Conservation (phyloP, 2,329 filamentous ascomycete genomes). For the Neofusicoccum cordaticola region DNA sequence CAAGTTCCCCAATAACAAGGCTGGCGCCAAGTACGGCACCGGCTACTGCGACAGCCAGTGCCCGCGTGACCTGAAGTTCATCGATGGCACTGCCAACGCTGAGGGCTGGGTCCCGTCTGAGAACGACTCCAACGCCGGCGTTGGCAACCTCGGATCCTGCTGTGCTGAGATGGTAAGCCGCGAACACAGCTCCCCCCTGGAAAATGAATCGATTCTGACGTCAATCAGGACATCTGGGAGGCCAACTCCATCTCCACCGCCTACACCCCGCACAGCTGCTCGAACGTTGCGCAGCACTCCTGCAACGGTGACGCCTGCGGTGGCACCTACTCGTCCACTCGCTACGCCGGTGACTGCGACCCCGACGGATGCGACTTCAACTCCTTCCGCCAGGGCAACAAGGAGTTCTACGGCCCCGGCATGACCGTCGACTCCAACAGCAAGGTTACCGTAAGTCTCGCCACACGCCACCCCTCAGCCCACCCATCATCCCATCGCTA, state of each 20-base stretch:
- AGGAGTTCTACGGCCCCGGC: conserved; percentile 57
- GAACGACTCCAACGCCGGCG: conserved; percentile 54
- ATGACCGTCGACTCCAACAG: conserved; percentile 39
- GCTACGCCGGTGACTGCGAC: conserved; percentile 61
- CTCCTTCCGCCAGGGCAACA: conserved; percentile 61
- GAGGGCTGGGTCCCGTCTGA: conserved; percentile 51
- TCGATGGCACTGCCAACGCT: conserved; percentile 54
- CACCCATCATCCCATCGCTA: not conserved
- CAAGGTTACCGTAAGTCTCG: conserved; percentile 27
- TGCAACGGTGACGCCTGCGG: conserved; percentile 48
- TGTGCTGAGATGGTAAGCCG: conserved; percentile 58
- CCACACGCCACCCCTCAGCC: not conserved
- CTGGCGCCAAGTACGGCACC: conserved; percentile 53
- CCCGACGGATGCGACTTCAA: conserved; percentile 68
- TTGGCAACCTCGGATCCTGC: conserved; percentile 57
- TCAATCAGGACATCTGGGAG: conserved; percentile 36
- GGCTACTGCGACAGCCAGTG: conserved; percentile 48
- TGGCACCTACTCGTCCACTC: conserved; percentile 43
- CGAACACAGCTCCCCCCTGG: no score
- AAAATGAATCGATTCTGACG: no score
- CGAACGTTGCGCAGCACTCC: conserved; percentile 44
- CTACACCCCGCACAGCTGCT: conserved; percentile 62
- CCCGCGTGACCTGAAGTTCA: conserved; percentile 44
- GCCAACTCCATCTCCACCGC: conserved; percentile 62
- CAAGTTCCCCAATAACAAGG: conserved; percentile 44